Evolutionary conservation across 106 monocot species (phyloP), one percentile per base, ranked within the genome.

Genomic region (Dioscorea zingiberensis): DNA sequence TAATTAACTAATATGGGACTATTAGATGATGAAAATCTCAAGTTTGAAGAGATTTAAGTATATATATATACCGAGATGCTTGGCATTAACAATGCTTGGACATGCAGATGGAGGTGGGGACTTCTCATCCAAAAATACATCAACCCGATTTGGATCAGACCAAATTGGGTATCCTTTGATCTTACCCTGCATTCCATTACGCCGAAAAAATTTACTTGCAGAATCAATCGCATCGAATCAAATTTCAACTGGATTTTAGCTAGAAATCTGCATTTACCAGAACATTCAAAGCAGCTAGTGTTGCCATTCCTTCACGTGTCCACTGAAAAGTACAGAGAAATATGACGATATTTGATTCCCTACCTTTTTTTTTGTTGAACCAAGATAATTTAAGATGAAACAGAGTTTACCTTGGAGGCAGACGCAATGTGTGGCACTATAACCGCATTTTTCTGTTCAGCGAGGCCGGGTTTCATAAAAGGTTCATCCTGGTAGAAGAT

Each of bases 231-330:
- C 47, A 64, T 15, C 21, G 18, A 48, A 64, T 47, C 48, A 64
- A 23, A 67, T 47, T 58, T 45, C 16, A 18, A 16, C 1, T 13
- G 44, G 19, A 57, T 18, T 25, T 2, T 32, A 17, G 22, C 25
- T 1, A 32, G 15, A n/a, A 54, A 60, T 25, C 28, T 47, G 4
- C 14, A 62, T 80, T 25, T 83, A 92, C 97, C 76, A 98, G 63
- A 70, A 98, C 97, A 80, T 98, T 98, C 59, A 98, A 54, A 69
- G 97, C 97, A 63, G 97, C 93, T 65, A 98, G 92, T 47, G 92
- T 84, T 2, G 97, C 89, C 97, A 98, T 98, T 69, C 97, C 97
- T 78, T 98, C 97, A 5, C 97, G 88, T 6, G 97, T 98, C 97
- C 97, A 98, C 97, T 97, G 73, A 51, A 73, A 28, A 3, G 23